phyloP scores from a whole-genome alignment of 2,329 filamentous ascomycete genomes.

The Aspergillus sp. region DNA sequence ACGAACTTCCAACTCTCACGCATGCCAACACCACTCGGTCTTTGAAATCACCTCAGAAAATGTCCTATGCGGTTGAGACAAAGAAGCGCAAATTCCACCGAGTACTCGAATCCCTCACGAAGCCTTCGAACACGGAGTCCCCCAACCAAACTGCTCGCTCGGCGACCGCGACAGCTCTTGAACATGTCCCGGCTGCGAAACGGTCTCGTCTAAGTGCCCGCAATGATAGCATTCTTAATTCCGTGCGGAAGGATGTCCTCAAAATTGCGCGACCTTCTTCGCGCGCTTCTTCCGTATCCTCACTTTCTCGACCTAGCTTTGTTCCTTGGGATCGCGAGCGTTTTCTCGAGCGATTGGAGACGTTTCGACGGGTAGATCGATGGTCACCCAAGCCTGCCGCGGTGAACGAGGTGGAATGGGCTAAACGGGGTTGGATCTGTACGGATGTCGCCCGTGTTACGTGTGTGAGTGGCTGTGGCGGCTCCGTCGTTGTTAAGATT shows the following conservation, averaged over 20 bases:
- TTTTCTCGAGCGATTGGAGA: conserved; percentile 77
- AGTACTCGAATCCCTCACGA: conserved; percentile 46
- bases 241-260: conserved; percentile 26
- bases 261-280: conserved; percentile 27
- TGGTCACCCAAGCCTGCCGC: conserved; percentile 91
- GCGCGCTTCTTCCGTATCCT: conserved; percentile 32
- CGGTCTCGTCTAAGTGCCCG: conserved; percentile 32
- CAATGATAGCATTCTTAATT: conserved; percentile 20
- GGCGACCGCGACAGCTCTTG: conserved; percentile 23
- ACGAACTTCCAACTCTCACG: not conserved
- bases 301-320: conserved; percentile 63
- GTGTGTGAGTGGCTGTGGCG: conserved; percentile 77
- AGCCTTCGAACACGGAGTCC: conserved; percentile 25
- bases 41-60: conserved; percentile 20
- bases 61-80: conserved; percentile 47
- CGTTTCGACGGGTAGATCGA: conserved; percentile 85
- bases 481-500: conserved; percentile 79
- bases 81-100: conserved; percentile 51
- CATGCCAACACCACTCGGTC: not conserved
- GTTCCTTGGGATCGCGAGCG: conserved; percentile 81
- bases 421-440: conserved; percentile 88
- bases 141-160: conserved; percentile 19
- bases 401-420: conserved; percentile 91
- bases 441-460: conserved; percentile 78
- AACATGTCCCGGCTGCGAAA: conserved; percentile 34